phyloP scores from a whole-genome alignment of 495 filamentous ascomycete genomes.

The Aspergillus kassunensis region DNA sequence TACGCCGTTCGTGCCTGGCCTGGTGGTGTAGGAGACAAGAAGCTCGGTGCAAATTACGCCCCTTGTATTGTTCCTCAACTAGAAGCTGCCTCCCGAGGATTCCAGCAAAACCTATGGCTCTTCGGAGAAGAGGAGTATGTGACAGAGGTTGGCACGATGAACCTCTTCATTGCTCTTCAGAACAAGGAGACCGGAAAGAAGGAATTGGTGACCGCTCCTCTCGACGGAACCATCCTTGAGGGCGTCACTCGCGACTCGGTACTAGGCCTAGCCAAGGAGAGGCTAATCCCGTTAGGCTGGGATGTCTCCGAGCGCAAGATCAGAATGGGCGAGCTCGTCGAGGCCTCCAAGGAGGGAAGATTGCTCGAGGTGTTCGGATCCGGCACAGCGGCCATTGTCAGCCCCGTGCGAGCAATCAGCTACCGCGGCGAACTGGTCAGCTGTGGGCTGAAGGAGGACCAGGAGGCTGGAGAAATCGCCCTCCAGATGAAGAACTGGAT shows the following conservation, averaged over 20 bases:
- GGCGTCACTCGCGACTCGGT: slow-evolving; percentile 91
- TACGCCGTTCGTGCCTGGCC: slow-evolving; percentile 97
- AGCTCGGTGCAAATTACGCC: slow-evolving; percentile 96
- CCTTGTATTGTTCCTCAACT: slow-evolving; percentile 93
- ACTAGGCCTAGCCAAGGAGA: slow-evolving; percentile 75
- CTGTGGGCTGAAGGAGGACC: slow-evolving; percentile 68
- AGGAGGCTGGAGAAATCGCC: slow-evolving; percentile 85
- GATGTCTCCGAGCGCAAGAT: slow-evolving; percentile 80
- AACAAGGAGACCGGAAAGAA: slow-evolving; percentile 82
- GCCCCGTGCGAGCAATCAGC: slow-evolving; percentile 79
- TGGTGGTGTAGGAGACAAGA: slow-evolving; percentile 93
- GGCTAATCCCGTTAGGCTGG: slow-evolving; percentile 83
- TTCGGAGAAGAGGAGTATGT: slow-evolving; percentile 92
- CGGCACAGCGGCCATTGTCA: slow-evolving; percentile 74
- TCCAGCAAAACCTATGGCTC: slow-evolving; percentile 97
- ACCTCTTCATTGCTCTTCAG: slow-evolving; percentile 80
- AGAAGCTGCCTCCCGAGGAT: slow-evolving; percentile 81
- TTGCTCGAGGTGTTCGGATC: slow-evolving; percentile 89
- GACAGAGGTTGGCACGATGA: slow-evolving; percentile 98
- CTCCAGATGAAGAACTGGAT: slow-evolving; percentile 92
- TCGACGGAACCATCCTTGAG: slow-evolving; percentile 96
- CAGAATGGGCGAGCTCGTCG: slow-evolving; percentile 76
- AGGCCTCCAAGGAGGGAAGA: slow-evolving; percentile 78
- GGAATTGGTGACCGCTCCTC: slow-evolving; percentile 84
- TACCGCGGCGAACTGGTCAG: slow-evolving; percentile 75